These are phyloP conservation scores for Endotrypanum monterogeii DNA, from an alignment of 208 protist species.

Conservation along the genomic window DNA sequence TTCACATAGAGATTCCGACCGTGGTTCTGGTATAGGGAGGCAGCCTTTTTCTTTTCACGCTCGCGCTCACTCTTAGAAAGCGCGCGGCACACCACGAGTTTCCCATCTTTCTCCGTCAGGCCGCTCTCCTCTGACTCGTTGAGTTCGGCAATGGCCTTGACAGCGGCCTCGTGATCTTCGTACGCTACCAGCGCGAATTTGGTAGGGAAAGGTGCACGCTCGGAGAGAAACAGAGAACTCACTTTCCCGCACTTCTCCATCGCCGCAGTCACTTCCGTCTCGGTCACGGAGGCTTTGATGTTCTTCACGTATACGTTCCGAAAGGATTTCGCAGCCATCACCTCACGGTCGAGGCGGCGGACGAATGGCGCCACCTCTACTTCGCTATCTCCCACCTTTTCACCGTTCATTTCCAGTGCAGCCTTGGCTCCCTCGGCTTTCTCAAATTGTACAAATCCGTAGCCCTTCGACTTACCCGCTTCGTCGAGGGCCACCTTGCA, in stretches of 20 bases:
- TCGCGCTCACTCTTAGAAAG: constrained; percentile 56
- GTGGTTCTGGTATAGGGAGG: constrained; percentile 48
- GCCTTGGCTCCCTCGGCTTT: constrained; percentile 86
- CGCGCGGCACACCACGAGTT: constrained; percentile 48
- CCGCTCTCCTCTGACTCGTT: constrained; percentile 38
- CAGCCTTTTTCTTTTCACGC: constrained; percentile 32
- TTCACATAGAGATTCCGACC: constrained; percentile 76
- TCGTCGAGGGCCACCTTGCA: constrained; percentile 89
- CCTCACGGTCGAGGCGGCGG: constrained; percentile 75
- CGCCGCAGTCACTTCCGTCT: constrained; percentile 69
- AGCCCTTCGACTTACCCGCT: constrained; percentile 85
- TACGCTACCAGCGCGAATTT: constrained; percentile 96
- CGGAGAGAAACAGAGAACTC: constrained; percentile 48
- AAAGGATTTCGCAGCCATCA: constrained; percentile 74
- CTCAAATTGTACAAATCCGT: constrained; percentile 98
- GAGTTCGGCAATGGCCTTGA: constrained; percentile 64
- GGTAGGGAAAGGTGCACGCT: constrained; percentile 37
- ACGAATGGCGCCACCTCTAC: constrained; percentile 86
- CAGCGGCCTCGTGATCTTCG: constrained; percentile 75
- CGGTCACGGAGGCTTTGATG: constrained; percentile 56
- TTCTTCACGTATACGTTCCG: constrained; percentile 97
- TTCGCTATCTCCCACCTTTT: constrained; percentile 77
- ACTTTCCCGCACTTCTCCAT: constrained; percentile 85
- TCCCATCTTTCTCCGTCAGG: constrained; percentile 17
- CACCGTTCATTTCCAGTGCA: constrained; percentile 94